These are phyloP conservation scores for Talaromyces sp. DNA, from an alignment of 2,329 filamentous ascomycete genomes.

Conservation along the genomic window DNA sequence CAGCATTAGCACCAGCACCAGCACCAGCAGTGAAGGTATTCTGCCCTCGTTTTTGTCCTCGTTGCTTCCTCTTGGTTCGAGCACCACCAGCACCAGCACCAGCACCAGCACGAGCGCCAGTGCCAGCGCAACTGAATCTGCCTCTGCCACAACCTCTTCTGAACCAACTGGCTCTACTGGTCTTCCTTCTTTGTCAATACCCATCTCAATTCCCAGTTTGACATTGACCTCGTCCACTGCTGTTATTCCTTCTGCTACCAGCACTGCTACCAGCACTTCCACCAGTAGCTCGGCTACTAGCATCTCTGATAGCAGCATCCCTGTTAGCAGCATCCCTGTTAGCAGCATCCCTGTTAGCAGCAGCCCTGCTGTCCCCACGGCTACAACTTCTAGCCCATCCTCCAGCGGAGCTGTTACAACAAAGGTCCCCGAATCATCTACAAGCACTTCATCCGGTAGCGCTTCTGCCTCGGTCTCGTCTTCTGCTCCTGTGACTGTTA, in stretches of 20 bases:
- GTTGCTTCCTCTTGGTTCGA: background rate
- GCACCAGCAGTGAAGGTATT: background rate
- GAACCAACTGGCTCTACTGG: constrained; percentile 2
- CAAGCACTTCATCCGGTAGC: background rate
- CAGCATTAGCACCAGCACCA: background rate
- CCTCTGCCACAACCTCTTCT: constrained; percentile 6
- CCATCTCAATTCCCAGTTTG: constrained; percentile 10
- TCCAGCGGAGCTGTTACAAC: constrained; percentile 1
- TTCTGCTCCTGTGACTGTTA: background rate
- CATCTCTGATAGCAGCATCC: background rate
- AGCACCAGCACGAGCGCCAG: background rate
- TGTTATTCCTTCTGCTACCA: constrained; percentile 8
- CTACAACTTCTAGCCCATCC: constrained; percentile 7
- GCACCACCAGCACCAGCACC: background rate
- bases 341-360: constrained; percentile 10
- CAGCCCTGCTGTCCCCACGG: constrained; percentile 8
- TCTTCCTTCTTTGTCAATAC: constrained; percentile 7
- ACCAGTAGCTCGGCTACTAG: constrained; percentile 2
- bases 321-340: background rate
- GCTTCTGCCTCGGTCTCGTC: background rate
- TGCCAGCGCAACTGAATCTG: constrained; percentile 6
- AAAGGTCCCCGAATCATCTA: background rate
- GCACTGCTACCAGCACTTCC: constrained; percentile 12
- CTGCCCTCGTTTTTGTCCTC: constrained; percentile 7
- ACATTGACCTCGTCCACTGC: constrained; percentile 8